These are phyloP conservation scores for Fusarium staphyleae DNA, from an alignment of 2,329 filamentous ascomycete species.

Conservation along the genomic window DNA sequence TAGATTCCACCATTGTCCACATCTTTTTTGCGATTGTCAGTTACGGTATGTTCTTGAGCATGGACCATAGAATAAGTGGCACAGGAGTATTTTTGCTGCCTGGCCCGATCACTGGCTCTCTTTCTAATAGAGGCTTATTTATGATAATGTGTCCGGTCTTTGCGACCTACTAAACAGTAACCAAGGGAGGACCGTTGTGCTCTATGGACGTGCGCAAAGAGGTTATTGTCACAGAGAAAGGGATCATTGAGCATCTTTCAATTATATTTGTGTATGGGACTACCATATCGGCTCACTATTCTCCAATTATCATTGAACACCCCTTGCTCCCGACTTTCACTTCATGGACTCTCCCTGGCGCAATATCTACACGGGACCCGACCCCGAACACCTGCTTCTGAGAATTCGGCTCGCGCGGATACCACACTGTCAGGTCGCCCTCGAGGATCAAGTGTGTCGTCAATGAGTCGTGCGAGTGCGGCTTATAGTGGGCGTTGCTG, in stretches of 20 bases:
- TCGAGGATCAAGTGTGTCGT: slow-evolving; percentile 74
- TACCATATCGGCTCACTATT: slow-evolving; percentile 47
- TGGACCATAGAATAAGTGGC: too few species aligned
- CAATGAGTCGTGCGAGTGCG: slow-evolving; percentile 68
- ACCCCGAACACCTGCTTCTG: slow-evolving; percentile 65
- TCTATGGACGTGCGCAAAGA: too few species aligned
- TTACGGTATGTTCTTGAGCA: too few species aligned
- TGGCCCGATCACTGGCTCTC: too few species aligned
- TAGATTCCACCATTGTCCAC: slow-evolving; percentile 13
- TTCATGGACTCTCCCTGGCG: slow-evolving; percentile 68
- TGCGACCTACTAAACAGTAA: too few species aligned
- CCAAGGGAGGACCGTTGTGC: too few species aligned
- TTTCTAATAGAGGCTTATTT: too few species aligned
- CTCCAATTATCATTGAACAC: slow-evolving; percentile 72
- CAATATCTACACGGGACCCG: slow-evolving; percentile 71
- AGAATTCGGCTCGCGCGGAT: slow-evolving; percentile 63
- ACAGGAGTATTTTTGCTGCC: too few species aligned
- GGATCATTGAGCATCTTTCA: neutral
- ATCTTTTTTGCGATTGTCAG: neutral
- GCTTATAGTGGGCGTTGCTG: slow-evolving; percentile 72
- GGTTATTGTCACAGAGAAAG: neutral
- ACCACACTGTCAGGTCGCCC: slow-evolving; percentile 71
- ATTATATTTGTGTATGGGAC: too few species aligned
- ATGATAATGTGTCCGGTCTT: too few species aligned
- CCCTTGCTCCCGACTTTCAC: slow-evolving; percentile 72